Evolutionary conservation across 2,329 filamentous ascomycete genomes (phyloP), one percentile per base, ranked within the genome.

Genomic region (Trichoderma polysporum): DNA sequence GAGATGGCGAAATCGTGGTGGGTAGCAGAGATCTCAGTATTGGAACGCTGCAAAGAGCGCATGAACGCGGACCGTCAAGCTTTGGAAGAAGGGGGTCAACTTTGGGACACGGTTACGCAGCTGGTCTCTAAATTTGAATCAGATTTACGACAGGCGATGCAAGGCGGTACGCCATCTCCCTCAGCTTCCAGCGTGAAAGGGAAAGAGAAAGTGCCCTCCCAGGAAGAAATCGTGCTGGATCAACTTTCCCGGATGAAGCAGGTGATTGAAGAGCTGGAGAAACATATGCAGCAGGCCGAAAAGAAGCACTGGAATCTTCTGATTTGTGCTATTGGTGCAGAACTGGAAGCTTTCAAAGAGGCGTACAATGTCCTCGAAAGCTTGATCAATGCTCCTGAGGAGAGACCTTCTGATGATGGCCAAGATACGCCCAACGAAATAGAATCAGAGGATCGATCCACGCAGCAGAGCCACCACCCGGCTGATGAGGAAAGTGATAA

Each of bases 281-380:
- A 81, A 17, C 82, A 84, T 22, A 73, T 88, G 29, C 78, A 81
- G 1, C 74, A 83, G 2, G 89, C 89, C 0, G 86, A 91, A 68
- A 79, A 82, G 1, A 85, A 85, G 66, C 83, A 84, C 17, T 94
- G 91, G 91, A 93, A 90, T 66, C 79, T 94, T 17, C 81, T 94
- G 19, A 88, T 93, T 4, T 91, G 87, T 60, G 91, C 90, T 12
- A 88, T 94, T 37, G 90, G 91, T 0, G 91, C 91, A 0, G 91
- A 92, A 75, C 74, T 91, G 1, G 88, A 90, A 67, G 89, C 89
- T 2, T 88, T 91, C 68, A 79, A 79, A 35, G 85, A 89, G 72
- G 88, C 88, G 1, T 83, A 84, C 70, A 76, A 80, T 3, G 80
- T 92, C 49, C 78, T 92, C n/a, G 68, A 72, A 47, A 68, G 67